A percentile compares a stretch with the other conserved stretches of the same genome.
Evolutionary conservation across 352 stramenopile genomes (phyloP).

Genomic region (Phytophthora sp.): DNA sequence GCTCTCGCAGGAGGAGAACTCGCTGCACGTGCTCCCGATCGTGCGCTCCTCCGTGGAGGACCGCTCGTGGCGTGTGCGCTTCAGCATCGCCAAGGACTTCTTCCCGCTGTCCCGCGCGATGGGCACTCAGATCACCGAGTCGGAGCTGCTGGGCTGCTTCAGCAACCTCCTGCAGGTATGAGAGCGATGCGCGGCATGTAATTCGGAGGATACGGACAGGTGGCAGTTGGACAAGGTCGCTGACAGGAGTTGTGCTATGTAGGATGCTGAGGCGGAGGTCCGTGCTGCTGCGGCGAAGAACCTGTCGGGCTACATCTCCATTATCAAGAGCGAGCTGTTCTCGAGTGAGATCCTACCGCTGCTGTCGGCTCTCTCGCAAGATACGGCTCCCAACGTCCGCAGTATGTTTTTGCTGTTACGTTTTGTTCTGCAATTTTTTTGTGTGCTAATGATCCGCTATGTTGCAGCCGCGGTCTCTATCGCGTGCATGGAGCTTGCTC

Average conservation of each 20-base stretch:
- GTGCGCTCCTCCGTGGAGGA: slow-evolving; percentile 82
- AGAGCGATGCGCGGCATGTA: not conserved
- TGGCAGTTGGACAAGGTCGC: not conserved
- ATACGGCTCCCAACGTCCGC: slow-evolving; percentile 90
- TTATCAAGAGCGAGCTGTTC: slow-evolving; percentile 92
- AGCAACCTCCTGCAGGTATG: slow-evolving; percentile 88
- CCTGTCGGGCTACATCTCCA: slow-evolving; percentile 91
- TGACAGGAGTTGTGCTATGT: slow-evolving; percentile 6
- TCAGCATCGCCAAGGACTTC: slow-evolving; percentile 95
- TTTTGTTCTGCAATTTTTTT: not conserved
- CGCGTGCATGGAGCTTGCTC: slow-evolving; percentile 93
- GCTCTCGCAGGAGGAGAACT: slow-evolving; percentile 80
- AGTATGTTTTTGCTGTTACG: slow-evolving; percentile 45
- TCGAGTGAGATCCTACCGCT: slow-evolving; percentile 90
- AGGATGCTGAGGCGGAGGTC: slow-evolving; percentile 94
- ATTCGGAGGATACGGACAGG: not conserved
- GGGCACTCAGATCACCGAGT: slow-evolving; percentile 81
- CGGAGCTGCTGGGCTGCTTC: slow-evolving; percentile 92
- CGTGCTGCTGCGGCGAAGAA: slow-evolving; percentile 92
- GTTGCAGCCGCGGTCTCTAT: slow-evolving; percentile 76
- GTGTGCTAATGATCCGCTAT: slow-evolving; percentile 14
- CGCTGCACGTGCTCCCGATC: slow-evolving; percentile 73
- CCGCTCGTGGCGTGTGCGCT: slow-evolving; percentile 93
- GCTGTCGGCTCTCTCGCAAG: slow-evolving; percentile 90
- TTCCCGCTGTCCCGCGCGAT: slow-evolving; percentile 85